Conservation (phyloP, 306 rosid genomes). For the Comarum palustre region DNA sequence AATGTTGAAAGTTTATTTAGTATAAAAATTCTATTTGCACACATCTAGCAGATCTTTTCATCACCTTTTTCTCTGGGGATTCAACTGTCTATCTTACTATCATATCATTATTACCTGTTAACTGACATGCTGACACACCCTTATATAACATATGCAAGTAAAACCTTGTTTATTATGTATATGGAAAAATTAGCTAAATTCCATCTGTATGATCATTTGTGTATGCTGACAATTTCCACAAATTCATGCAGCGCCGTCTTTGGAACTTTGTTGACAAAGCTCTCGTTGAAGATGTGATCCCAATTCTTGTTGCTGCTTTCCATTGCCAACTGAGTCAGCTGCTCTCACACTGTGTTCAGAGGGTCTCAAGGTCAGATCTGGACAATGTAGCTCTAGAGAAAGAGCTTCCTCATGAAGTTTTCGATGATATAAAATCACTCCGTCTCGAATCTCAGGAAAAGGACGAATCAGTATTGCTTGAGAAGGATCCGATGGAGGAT, state of each 20-base stretch:
- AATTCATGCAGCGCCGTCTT: slow-evolving; percentile 70
- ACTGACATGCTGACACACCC: neutral
- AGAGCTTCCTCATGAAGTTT: slow-evolving; percentile 67
- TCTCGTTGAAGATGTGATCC: slow-evolving; percentile 75
- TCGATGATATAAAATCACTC: slow-evolving; percentile 45
- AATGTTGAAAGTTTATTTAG: neutral
- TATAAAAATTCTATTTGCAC: neutral
- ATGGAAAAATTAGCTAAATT: neutral
- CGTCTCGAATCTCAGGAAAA: slow-evolving; percentile 38
- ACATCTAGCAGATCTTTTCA: neutral
- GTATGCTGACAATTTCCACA: slow-evolving; percentile 15
- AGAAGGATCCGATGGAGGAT: slow-evolving; percentile 39
- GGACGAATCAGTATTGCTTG: slow-evolving; percentile 32
- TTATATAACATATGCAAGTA: neutral
- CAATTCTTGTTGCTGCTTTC: slow-evolving; percentile 65
- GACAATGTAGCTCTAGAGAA: slow-evolving; percentile 59
- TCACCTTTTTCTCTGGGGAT: neutral
- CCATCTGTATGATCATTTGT: slow-evolving; percentile 2
- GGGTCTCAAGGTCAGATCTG: slow-evolving; percentile 68
- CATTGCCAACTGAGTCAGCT: slow-evolving; percentile 65
- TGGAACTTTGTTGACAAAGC: slow-evolving; percentile 82
- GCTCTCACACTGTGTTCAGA: slow-evolving; percentile 53
- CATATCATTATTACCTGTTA: slow-evolving; percentile 6
- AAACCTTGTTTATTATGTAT: neutral
- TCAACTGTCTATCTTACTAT: neutral